Evolutionary conservation across 768 basidiomycete genomes (phyloP).

Genomic region (Trametes villosa): DNA sequence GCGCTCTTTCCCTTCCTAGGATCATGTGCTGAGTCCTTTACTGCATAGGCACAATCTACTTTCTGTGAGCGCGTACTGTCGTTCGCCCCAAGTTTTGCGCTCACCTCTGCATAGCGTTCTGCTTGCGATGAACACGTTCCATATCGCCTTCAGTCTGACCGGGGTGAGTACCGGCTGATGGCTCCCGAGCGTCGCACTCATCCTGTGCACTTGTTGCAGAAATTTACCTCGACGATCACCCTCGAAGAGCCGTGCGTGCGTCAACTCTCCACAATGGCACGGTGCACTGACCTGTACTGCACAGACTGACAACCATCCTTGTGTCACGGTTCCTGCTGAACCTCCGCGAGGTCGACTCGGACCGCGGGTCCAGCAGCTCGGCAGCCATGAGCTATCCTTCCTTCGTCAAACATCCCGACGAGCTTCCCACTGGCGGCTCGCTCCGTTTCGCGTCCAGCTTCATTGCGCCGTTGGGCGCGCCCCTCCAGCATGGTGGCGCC

Average conservation of each 20-base stretch:
- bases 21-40: background rate
- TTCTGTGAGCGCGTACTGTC: background rate
- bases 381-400: background rate
- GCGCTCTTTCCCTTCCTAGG: too few relatives aligned
- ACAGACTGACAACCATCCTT: slow-evolving; percentile 7
- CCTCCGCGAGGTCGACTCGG: background rate
- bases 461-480: slow-evolving; percentile 1
- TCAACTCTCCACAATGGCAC: background rate
- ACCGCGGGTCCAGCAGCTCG: background rate
- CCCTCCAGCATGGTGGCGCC: background rate
- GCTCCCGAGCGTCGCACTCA: background rate
- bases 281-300: background rate
- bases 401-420: background rate
- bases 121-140: slow-evolving; percentile 1
- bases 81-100: too few relatives aligned
- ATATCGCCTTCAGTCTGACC: slow-evolving; percentile 4
- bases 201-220: background rate
- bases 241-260: slow-evolving; percentile 2
- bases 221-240: slow-evolving; percentile 4
- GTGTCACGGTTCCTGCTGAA: slow-evolving; percentile 10
- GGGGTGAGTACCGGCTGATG: background rate
- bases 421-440: too few relatives aligned
- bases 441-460: background rate
- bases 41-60: slow-evolving; percentile 16
- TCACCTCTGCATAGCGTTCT: background rate